These are phyloP conservation scores for Dendrocalamus latiflorus DNA, from an alignment of 202 grass and related monocot species.

Conservation along the genomic window DNA sequence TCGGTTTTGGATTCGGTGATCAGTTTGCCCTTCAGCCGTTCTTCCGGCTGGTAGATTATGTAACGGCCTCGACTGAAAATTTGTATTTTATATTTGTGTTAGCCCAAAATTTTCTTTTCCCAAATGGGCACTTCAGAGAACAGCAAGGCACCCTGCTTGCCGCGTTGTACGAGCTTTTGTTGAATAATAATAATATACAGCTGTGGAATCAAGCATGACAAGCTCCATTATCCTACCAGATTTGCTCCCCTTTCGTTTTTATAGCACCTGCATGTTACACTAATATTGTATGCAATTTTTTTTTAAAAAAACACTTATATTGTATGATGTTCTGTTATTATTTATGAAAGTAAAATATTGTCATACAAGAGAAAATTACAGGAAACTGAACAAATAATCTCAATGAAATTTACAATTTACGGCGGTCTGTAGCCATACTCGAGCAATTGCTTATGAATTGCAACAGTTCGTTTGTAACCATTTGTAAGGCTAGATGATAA, in stretches of 20 bases:
- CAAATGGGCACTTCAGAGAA: neutral
- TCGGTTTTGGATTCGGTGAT: neutral
- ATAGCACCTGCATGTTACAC: neutral
- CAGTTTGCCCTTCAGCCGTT: neutral
- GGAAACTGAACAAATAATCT: neutral
- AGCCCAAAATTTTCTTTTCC: neutral
- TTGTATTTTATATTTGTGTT: neutral
- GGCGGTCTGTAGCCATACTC: neutral
- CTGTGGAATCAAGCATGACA: neutral
- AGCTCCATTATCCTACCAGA: neutral
- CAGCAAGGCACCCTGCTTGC: neutral
- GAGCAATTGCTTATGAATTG: too few species aligned
- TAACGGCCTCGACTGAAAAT: neutral
- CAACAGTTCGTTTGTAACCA: too few species aligned
- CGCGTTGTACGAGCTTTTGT: neutral
- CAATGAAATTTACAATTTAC: neutral
- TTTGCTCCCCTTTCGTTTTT: neutral
- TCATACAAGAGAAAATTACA: neutral
- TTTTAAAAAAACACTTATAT: too few species aligned
- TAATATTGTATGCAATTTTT: neutral
- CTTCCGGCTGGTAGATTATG: constrained; percentile 2
- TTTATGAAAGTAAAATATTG: neutral
- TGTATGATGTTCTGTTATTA: neutral
- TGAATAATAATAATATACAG: neutral
- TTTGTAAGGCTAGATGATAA: too few species aligned